Percentiles rank a stretch among this genome's conserved stretches.
Evolutionary conservation across 306 rosid genomes (phyloP).

Genomic region (Ochetophila trinervis): DNA sequence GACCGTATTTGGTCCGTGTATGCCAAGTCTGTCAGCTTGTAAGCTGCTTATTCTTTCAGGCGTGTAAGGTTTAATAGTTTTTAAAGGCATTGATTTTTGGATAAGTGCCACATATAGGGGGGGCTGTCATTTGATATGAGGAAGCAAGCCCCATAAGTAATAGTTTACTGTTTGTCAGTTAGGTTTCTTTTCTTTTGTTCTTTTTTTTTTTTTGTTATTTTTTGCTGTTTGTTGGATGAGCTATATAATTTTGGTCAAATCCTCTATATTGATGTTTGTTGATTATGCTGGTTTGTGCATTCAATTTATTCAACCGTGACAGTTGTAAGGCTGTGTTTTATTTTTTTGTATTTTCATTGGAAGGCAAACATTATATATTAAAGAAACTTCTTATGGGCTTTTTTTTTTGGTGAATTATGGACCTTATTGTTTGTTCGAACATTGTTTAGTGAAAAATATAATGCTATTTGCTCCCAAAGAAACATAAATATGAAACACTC

Average conservation of each 20-base stretch:
- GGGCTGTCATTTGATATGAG: conserved; percentile 33
- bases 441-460: not conserved
- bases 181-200: conserved; percentile 18
- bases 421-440: not conserved
- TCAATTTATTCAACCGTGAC: conserved; percentile 41
- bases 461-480: not conserved
- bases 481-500: too few species aligned
- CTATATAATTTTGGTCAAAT: conserved; percentile 21
- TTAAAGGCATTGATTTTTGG: conserved; percentile 51
- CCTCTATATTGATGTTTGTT: conserved; percentile 20
- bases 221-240: conserved; percentile 23
- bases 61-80: conserved; percentile 21
- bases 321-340: conserved; percentile 17
- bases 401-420: too few species aligned
- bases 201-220: not conserved
- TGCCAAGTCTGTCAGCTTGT: conserved; percentile 18
- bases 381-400: not conserved
- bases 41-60: conserved; percentile 24
- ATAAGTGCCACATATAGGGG: conserved; percentile 38
- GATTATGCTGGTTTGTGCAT: conserved; percentile 36
- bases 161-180: conserved; percentile 21
- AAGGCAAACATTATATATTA: not conserved
- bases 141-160: conserved; percentile 32
- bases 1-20: conserved; percentile 21
- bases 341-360: conserved; percentile 17